Base-by-base conservation (phyloP, 345 rosid genomes). In the Tarenaya hassleriana region DNA sequence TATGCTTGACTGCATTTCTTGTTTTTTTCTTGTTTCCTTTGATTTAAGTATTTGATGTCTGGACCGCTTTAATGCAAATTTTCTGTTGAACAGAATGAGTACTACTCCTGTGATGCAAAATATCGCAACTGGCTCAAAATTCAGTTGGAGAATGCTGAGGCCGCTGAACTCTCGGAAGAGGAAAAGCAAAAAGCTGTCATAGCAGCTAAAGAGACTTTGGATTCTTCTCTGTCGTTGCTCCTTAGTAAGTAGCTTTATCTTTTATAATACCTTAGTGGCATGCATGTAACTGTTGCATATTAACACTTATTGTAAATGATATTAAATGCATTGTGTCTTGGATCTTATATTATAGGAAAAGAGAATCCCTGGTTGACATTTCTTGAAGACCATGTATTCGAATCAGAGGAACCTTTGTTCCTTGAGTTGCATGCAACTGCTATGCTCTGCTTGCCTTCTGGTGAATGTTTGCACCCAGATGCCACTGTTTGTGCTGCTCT, bases 61-160 rank as follows among this genome's bases (percentile, higher is more conserved):
- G 51, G 21, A 41, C 46, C 37, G 18, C 34, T 46, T 61, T 35
- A 24, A 1, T 17, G 8, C 46, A 52, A 24, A 39, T 60, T 34
- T 58, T 18, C 24, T 42, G 50, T 69, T 55, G 34, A 53, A 59
- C 67, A 92, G 98, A 88, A 76, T 44, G 88, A 85, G 64, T 88
- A 88, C 71, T 92, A 88, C 69, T 85, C 94, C 60, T 88, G 95
- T 77, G 98, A 88, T 34, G 96, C 98, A 71, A 85, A 80, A 15
- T 88, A 85, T 66, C 96, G 96, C 59, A 83, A 79, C 56, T 88
- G 98, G 98, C 95, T 92, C 64, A 79, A 85, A 74, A 66, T 79
- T 58, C 80, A 88, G 50, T 55, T 84, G 56, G 94, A 77, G 56
- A 84, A 77, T 71, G 90, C 84, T 21, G 92, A 88, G 57, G 69